Percentiles rank a stretch among this genome's conserved stretches.
Evolutionary conservation across 208 protist genomes (phyloP).

Genomic region (Tritrichomonas musculus): DNA sequence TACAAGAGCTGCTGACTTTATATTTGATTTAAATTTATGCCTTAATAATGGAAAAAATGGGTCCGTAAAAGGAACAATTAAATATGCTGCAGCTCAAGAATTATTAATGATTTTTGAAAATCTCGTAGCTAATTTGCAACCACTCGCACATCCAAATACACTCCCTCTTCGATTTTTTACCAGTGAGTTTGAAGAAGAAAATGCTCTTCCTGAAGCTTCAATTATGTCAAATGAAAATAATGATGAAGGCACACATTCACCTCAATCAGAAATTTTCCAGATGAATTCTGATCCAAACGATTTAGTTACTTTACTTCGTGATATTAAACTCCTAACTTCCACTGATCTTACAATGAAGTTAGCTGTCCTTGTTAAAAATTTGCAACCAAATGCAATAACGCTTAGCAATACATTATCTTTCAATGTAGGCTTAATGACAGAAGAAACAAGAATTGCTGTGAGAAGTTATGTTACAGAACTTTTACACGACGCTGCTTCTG

Average conservation of each 20-base stretch:
- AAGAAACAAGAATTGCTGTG: neutral
- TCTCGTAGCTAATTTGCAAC: neutral
- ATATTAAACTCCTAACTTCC: neutral
- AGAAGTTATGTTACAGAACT: neutral
- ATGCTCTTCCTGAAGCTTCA: neutral
- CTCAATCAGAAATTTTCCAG: neutral
- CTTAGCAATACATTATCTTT: neutral
- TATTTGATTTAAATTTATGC: neutral
- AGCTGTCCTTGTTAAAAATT: neutral
- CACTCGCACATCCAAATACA: neutral
- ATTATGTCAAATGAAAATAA: neutral
- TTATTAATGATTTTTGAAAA: neutral
- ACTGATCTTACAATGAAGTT: neutral
- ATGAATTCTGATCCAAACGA: neutral
- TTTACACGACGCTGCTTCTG: neutral
- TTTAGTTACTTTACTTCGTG: neutral
- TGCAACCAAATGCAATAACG: neutral
- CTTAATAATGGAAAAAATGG: neutral
- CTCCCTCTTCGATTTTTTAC: neutral
- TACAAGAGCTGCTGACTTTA: neutral
- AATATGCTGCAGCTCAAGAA: neutral
- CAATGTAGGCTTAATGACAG: neutral
- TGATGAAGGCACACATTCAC: neutral
- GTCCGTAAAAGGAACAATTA: neutral
- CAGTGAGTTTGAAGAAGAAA: neutral